Evolutionary conservation across 305 asterid genomes (phyloP).

Genomic region (Plantago rigida): DNA sequence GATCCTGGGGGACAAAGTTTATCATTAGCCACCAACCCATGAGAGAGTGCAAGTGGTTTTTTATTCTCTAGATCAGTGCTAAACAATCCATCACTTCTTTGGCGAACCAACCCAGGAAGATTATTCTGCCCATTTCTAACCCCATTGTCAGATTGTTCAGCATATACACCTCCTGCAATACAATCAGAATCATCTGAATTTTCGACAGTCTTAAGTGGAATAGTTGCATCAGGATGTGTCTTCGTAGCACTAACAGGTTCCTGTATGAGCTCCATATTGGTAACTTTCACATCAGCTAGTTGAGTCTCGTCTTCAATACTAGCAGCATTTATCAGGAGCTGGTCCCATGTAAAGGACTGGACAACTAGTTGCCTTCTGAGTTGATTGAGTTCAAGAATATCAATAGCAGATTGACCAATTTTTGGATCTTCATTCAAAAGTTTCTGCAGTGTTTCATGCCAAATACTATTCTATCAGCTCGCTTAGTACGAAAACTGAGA

Average conservation of each 20-base stretch:
- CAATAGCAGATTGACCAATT: slow-evolving; percentile 57
- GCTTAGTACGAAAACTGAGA: slow-evolving; percentile 1
- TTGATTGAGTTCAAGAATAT: slow-evolving; percentile 75
- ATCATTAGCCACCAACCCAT: slow-evolving; percentile 30
- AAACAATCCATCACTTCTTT: slow-evolving; percentile 25
- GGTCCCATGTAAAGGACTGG: slow-evolving; percentile 92
- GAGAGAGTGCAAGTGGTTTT: slow-evolving; percentile 27
- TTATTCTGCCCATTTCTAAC: slow-evolving; percentile 21
- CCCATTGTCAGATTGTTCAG: slow-evolving; percentile 32
- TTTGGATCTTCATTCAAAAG: slow-evolving; percentile 46
- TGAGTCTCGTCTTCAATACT: slow-evolving; percentile 36
- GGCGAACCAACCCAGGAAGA: slow-evolving; percentile 32
- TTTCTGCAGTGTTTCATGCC: slow-evolving; percentile 62
- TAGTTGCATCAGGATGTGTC: slow-evolving; percentile 29
- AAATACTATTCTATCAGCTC: slow-evolving; percentile 25
- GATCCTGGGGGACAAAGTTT: slow-evolving; percentile 40
- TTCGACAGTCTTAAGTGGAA: slow-evolving; percentile 31
- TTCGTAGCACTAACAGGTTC: slow-evolving; percentile 33
- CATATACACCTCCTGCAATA: slow-evolving; percentile 30
- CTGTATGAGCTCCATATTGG: slow-evolving; percentile 35
- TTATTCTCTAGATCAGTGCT: slow-evolving; percentile 29
- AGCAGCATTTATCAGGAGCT: slow-evolving; percentile 57
- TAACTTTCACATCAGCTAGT: slow-evolving; percentile 29
- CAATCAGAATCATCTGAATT: slow-evolving; percentile 27
- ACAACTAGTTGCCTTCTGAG: slow-evolving; percentile 64